Conservation (phyloP, 176 grass and related monocot species). For the Chloris gayana region DNA sequence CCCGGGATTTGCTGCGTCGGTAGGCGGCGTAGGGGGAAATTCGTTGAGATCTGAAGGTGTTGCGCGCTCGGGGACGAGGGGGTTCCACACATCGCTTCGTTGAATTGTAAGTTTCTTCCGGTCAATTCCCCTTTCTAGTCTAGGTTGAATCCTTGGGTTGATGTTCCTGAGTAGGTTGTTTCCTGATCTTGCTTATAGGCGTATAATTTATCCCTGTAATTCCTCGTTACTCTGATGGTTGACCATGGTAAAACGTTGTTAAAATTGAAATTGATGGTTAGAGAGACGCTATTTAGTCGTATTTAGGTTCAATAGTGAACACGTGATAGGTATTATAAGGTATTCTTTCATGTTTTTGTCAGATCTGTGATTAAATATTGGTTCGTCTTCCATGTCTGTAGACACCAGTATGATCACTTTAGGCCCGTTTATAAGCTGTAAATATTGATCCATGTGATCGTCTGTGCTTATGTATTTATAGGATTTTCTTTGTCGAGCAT, state of each 20-base stretch:
- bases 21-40: conserved; percentile 22
- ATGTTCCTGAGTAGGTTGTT: neutral
- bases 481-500: neutral
- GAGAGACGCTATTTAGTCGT: too few species aligned
- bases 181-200: neutral
- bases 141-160: too few species aligned
- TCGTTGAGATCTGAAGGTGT: conserved; percentile 47
- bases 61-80: conserved; percentile 51
- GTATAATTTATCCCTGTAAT: neutral
- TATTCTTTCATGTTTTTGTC: neutral
- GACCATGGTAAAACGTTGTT: neutral
- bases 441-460: neutral
- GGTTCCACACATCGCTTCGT: conserved; percentile 22
- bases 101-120: conserved; percentile 42
- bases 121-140: neutral
- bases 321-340: neutral
- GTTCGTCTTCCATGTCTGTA: neutral
- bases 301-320: neutral
- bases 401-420: neutral
- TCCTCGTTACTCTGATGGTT: neutral
- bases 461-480: neutral
- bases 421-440: neutral
- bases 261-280: neutral
- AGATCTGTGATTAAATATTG: neutral
- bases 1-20: conserved; percentile 27